Percentiles rank a stretch among this genome's conserved stretches.
These are phyloP conservation scores for Sphaerulina musiva DNA, from an alignment of 2,329 filamentous ascomycete species.

Conservation along the genomic window DNA sequence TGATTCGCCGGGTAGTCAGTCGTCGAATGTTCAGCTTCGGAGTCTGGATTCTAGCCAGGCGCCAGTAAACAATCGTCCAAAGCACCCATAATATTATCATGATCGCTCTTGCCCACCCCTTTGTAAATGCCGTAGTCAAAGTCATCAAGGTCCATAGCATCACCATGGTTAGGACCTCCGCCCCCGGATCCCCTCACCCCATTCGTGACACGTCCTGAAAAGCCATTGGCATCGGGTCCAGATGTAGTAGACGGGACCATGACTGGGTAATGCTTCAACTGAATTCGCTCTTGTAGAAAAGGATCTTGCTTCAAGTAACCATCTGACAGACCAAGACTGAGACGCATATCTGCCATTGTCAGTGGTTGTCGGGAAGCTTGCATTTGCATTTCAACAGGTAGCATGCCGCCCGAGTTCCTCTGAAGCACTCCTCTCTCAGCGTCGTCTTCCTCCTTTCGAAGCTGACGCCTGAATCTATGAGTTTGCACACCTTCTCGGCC, in stretches of 20 bases:
- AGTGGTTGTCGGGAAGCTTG: slow-evolving; percentile 65
- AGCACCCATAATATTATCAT: slow-evolving; percentile 30
- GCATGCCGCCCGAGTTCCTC: slow-evolving; percentile 66
- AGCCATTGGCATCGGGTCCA: not conserved
- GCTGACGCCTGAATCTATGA: slow-evolving; percentile 65
- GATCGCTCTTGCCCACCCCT: slow-evolving; percentile 30
- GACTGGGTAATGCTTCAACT: slow-evolving; percentile 33
- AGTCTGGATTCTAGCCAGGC: slow-evolving; percentile 22
- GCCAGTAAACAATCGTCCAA: slow-evolving; percentile 36
- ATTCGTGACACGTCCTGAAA: slow-evolving; percentile 15
- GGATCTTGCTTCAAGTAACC: slow-evolving; percentile 72
- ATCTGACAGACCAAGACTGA: slow-evolving; percentile 70
- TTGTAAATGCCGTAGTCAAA: slow-evolving; percentile 34
- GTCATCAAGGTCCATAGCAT: slow-evolving; percentile 34
- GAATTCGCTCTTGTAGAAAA: slow-evolving; percentile 62
- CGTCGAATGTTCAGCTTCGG: slow-evolving; percentile 8
- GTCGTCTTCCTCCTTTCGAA: slow-evolving; percentile 68
- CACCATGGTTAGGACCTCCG: slow-evolving; percentile 27
- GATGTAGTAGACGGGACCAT: slow-evolving; percentile 4
- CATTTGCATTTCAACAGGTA: slow-evolving; percentile 75
- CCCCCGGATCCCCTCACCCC: slow-evolving; percentile 16
- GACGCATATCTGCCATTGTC: slow-evolving; percentile 68
- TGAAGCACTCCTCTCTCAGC: slow-evolving; percentile 66
- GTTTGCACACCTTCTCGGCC: slow-evolving; percentile 57
- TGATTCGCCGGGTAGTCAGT: not conserved